Base-by-base conservation (phyloP, 805 yeast species). In the Candida michaelii region DNA sequence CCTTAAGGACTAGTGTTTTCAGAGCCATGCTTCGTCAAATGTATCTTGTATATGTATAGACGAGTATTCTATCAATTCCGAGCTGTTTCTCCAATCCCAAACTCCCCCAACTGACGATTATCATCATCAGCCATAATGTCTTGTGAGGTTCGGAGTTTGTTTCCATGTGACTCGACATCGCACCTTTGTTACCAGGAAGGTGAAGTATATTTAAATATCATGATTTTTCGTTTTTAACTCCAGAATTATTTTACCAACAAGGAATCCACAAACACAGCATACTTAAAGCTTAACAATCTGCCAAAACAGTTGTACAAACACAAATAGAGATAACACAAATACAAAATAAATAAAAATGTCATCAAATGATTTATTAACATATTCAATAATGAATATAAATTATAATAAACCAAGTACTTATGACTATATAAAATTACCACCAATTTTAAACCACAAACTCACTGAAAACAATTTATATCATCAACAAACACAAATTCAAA, bases 331-430 rank as follows among this genome's bases (percentile, higher is more conserved):
- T 27, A 4, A 27, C 12, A 27, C 17, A 15, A 30, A 36, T 16
- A 24, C 29, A 25, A 8, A 30, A 27, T 10, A 24, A 31, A 10
- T 17, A 4, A 24, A 16, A 24, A 58, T 59, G 56, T 51, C 59
- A 36, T 53, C 65, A 14, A 59, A 58, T 55, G 74, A 69, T 47
- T 60, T 69, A 34, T 54, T 66, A 44, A 53, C 64, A 39, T 69
- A 69, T 46, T 68, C 73, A 27, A 69, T 69, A 42, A 67, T 68
- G 72, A 55, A 57, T 47, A 48, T 50, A 36, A 8, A 11, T 21
- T 39, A 34, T 18, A 25, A 30, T 4, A 14, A 25, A 12, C 41
- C 40, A 10, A 25, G 13, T 16, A 5, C 31, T 18, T 27, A 25
- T 25, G 41, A 29, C 10, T 44, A 46, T 19, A 36, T 49, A 11